Evolutionary conservation across 768 basidiomycete genomes (phyloP), one percentile per base, ranked within the genome.

Genomic region (Suillus lakei): DNA sequence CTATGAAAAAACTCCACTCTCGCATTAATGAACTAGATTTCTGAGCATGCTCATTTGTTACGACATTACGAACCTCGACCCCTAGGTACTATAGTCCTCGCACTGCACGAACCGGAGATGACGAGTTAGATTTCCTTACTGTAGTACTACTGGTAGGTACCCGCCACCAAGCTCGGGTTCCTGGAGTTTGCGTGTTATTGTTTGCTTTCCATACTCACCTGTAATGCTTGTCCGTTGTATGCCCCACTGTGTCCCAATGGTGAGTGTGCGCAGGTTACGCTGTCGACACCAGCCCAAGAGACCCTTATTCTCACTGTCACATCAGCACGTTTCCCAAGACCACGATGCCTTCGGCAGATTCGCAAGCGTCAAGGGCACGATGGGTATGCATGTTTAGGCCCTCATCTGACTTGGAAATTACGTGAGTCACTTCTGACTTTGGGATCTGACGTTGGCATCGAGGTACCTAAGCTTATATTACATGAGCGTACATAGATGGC

Each of bases 91-190:
- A 10, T 58, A 39, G 56, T 58, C 10, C 18, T 10, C 26, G 38
- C 7, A 28, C 36, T 18, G 16, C 56, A 59, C 10, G 56, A 41
- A 59, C 56, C 58, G 26, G 58, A 30, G 38, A 59, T 59, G 58
- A 38, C 2, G 55, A 56, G 55, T 5, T 36, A 56, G 38, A 21
- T 5, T 36, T 56, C n/a, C 3, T 8, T 55, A 55, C 34, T 51
- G 16, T 32, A 12, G 51, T 12, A 53, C 30, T 30, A 38, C 36
- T 58, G 15, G 36, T 38, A 26, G 55, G 36, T 15, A 39, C 15
- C 16, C n/a, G 15, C 23, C 16, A 2, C 34, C 16, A 38, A 28
- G 36, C 58, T 59, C 26, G 58, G 58, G 38, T 41, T 59, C 58
- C 38, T 41, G 38, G 10, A 59, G 38, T 39, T 18, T 39, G 36